Evolutionary conservation across 1,284 basidiomycete genomes (phyloP), one percentile per base, ranked within the genome.

Genomic region (Leccinum brunneo-olivaceum): DNA sequence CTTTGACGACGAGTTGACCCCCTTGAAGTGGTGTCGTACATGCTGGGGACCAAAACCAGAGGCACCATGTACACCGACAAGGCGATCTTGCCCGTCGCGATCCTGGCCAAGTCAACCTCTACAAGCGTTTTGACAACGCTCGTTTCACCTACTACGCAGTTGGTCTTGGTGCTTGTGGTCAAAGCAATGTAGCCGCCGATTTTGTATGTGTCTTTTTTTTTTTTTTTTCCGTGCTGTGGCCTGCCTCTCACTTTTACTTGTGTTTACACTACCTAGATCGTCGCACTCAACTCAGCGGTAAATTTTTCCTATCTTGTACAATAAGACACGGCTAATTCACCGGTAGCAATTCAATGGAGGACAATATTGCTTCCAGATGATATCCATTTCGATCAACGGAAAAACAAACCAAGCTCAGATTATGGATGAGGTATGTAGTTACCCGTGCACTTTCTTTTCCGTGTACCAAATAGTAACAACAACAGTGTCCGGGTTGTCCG

Each of bases 1-100:
- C 28, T 63, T 71, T 50, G 72, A 75, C 34, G 73, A 78, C 39
- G 74, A 73, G 47, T 62, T 67, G 47, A 57, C 68, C 20, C 78
- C 78, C 0, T 74, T 73, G 15, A 77, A 71, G 50, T 89, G 85
- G 84, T 90, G 86, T 62, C 72, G 76, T 44, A 81, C 79, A 48
- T 90, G 86, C 56, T 81, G 77, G 74, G 79, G 73, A 19, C 78
- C 81, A 0, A 91, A 90, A 64, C 88, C 89, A 3, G 89, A 92
- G 57, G n/a, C 58, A 56, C 33, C 51, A 60, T 34, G 44, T 43
- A n/a, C 47, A 52, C 16, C 60, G 50, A 37, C 54, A 51, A 6
- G 34, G 9, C 14, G 63, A 62, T 43, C 50, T 65, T 28, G 47
- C 51, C 2, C 50, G 38, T 25, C 62, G 60, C 2, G 51, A 51